These are phyloP conservation scores for Cladosporium sp. DNA, from an alignment of 2,329 filamentous ascomycete genomes.

Conservation along the genomic window DNA sequence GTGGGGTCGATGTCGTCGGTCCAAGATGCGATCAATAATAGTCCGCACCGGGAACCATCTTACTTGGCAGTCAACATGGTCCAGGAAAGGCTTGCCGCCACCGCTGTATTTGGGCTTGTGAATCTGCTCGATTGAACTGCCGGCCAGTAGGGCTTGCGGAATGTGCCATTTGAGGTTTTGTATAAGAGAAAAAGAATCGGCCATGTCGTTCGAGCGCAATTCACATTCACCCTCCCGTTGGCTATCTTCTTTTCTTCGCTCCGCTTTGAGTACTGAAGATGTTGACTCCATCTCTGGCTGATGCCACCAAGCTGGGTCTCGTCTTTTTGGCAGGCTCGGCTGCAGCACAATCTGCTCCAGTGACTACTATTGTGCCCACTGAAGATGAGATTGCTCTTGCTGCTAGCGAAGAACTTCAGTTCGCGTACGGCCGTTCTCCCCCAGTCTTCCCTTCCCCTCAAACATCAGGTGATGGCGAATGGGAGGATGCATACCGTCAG, in stretches of 20 bases:
- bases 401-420: slow-evolving; percentile 24
- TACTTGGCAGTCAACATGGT: too few species aligned
- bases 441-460: slow-evolving; percentile 25
- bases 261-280: neutral
- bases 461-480: slow-evolving; percentile 31
- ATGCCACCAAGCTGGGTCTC: slow-evolving; percentile 5
- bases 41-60: too few species aligned
- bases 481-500: slow-evolving; percentile 27
- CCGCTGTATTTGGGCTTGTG: neutral
- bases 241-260: too few species aligned
- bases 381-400: slow-evolving; percentile 8
- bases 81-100: too few species aligned
- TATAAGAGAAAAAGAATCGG: too few species aligned
- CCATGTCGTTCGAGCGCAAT: neutral
- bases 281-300: slow-evolving; percentile 6
- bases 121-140: neutral
- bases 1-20: too few species aligned
- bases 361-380: neutral
- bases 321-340: slow-evolving; percentile 4
- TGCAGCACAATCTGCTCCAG: neutral
- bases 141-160: neutral
- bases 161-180: too few species aligned
- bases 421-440: slow-evolving; percentile 28
- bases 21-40: too few species aligned
- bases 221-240: neutral